These are phyloP conservation scores for Solanum dulcamara DNA, from an alignment of 257 asterid species.

Conservation along the genomic window DNA sequence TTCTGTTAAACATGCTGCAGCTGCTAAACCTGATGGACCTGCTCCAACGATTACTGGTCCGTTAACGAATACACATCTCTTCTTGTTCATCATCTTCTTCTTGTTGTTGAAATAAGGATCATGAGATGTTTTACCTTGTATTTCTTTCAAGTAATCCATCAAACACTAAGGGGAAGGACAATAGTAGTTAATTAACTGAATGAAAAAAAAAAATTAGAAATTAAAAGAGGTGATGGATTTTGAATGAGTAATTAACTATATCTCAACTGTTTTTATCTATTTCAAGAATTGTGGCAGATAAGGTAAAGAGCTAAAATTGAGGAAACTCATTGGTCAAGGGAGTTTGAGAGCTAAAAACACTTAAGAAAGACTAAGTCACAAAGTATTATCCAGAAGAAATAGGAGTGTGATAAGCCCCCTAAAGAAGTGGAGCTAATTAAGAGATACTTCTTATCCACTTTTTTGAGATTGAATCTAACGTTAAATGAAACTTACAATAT, in stretches of 20 bases:
- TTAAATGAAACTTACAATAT: not conserved
- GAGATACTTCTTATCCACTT: conserved; percentile 46
- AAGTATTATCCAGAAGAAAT: not conserved
- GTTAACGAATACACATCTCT: conserved; percentile 26
- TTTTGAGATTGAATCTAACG: not conserved
- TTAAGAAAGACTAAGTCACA: conserved; percentile 3
- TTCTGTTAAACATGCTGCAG: conserved; percentile 55
- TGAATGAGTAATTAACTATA: not conserved
- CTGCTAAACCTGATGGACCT: conserved; percentile 81
- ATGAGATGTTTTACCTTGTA: conserved; percentile 39
- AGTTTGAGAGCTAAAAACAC: not conserved
- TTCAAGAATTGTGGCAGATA: conserved; percentile 1
- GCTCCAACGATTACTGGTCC: conserved; percentile 79
- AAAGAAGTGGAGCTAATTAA: conserved; percentile 10
- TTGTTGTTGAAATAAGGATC: conserved; percentile 31
- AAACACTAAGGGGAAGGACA: not conserved
- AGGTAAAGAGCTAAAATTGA: conserved; percentile 8
- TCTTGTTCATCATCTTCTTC: not conserved
- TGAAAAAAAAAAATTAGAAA: no score
- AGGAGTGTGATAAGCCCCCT: conserved; percentile 5
- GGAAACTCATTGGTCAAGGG: conserved; percentile 11
- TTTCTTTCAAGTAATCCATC: conserved; percentile 34
- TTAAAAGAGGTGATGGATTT: not conserved
- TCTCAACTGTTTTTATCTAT: not conserved
- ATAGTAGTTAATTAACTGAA: not conserved